A percentile compares a stretch with the other conserved stretches of the same genome.
Evolutionary conservation across 1,284 basidiomycete species (phyloP).

Genomic region (Boletellus deceptivus): DNA sequence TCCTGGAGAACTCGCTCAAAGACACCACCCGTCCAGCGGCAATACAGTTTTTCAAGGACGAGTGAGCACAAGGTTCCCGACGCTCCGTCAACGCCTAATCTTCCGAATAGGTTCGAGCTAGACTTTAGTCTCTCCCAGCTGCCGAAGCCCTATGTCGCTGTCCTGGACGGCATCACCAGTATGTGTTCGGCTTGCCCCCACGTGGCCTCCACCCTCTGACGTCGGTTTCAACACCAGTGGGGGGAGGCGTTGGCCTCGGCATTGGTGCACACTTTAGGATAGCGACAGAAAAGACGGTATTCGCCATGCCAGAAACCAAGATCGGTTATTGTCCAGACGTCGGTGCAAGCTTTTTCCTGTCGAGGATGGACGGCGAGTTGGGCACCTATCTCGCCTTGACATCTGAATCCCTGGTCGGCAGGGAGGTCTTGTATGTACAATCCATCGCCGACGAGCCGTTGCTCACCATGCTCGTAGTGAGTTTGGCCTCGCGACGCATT

Average conservation of each 20-base stretch:
- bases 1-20: slow-evolving; percentile 50
- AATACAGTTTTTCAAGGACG: slow-evolving; percentile 86
- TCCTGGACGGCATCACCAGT: slow-evolving; percentile 94
- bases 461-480: slow-evolving; percentile 50
- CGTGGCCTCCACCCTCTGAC: slow-evolving; percentile 16
- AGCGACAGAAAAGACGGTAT: slow-evolving; percentile 89
- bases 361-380: slow-evolving; percentile 86
- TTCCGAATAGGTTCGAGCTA: slow-evolving; percentile 71
- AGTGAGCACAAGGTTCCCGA: slow-evolving; percentile 50
- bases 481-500: slow-evolving; percentile 90
- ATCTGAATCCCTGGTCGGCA: slow-evolving; percentile 68
- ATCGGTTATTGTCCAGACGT: slow-evolving; percentile 92
- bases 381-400: slow-evolving; percentile 96
- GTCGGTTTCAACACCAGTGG: slow-evolving; percentile 59
- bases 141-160: slow-evolving; percentile 83
- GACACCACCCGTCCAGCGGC: slow-evolving; percentile 58
- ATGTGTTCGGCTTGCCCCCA: slow-evolving; percentile 35
- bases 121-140: slow-evolving; percentile 83
- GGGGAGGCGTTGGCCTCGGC: slow-evolving; percentile 91
- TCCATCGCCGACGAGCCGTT: slow-evolving; percentile 8
- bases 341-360: slow-evolving; percentile 87
- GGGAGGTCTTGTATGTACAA: slow-evolving; percentile 76
- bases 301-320: slow-evolving; percentile 98
- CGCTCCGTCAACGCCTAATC: slow-evolving; percentile 6
- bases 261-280: slow-evolving; percentile 90